Conservation (phyloP, 306 rosid species). For the Lagenaria siceraria region DNA sequence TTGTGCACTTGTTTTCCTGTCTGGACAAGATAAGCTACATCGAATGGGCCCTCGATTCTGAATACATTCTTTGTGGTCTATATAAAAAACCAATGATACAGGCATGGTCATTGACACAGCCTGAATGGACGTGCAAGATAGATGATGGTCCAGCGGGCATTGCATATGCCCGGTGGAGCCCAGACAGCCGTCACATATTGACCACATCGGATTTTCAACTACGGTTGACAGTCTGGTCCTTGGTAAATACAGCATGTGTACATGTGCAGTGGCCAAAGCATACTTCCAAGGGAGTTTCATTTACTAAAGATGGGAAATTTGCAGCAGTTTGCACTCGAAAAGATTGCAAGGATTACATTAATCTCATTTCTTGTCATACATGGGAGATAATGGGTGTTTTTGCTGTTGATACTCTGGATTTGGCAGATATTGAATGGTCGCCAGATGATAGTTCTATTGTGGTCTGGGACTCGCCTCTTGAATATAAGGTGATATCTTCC, state of each 20-base stretch:
- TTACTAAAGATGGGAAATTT: conserved; percentile 78
- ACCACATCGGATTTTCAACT: conserved; percentile 91
- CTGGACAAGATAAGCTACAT: conserved; percentile 96
- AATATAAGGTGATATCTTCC: conserved; percentile 55
- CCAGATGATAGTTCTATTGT: conserved; percentile 97
- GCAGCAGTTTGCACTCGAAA: conserved; percentile 95
- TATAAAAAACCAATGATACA: conserved; percentile 90
- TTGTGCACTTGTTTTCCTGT: conserved; percentile 96
- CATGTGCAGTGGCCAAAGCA: conserved; percentile 95
- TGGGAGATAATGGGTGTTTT: conserved; percentile 96
- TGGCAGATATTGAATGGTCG: conserved; percentile 95
- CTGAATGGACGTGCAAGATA: conserved; percentile 99
- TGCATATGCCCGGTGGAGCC: conserved; percentile 97
- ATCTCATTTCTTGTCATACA: conserved; percentile 77
- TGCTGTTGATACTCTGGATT: conserved; percentile 79
- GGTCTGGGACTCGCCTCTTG: conserved; percentile 93
- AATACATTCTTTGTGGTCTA: conserved; percentile 93
- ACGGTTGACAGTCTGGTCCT: conserved; percentile 91
- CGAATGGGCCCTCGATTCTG: conserved; percentile 98
- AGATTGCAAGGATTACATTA: conserved; percentile 86
- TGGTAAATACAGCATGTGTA: conserved; percentile 87
- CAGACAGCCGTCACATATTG: conserved; percentile 96
- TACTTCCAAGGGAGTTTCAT: conserved; percentile 87
- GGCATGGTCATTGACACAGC: conserved; percentile 93
- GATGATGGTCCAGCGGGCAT: conserved; percentile 98